Conservation (phyloP, 2,329 filamentous ascomycete species). For the Eurotiales sp. region DNA sequence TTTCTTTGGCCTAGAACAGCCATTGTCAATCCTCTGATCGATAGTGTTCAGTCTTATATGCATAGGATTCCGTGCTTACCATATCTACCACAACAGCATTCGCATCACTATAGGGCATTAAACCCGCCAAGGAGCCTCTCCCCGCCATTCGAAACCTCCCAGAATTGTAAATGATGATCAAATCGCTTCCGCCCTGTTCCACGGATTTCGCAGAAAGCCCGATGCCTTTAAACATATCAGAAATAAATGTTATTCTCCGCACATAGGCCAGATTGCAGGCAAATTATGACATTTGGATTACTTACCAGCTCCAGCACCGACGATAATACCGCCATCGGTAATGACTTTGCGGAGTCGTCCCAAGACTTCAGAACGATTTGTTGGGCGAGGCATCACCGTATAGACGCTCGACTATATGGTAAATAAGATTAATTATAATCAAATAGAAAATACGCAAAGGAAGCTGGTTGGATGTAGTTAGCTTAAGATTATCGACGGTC, state of each 20-base stretch:
- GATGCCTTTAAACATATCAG: constrained; percentile 46
- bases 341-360: constrained; percentile 53
- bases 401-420: too few species aligned
- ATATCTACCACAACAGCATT: constrained; percentile 68
- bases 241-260: background rate
- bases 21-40: background rate
- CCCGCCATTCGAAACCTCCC: constrained; percentile 72
- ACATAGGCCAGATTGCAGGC: too few species aligned
- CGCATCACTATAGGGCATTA: constrained; percentile 69
- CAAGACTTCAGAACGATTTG: constrained; percentile 55
- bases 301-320: constrained; percentile 63
- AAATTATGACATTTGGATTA: background rate
- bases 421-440: too few species aligned
- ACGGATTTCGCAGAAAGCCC: constrained; percentile 68
- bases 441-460: too few species aligned
- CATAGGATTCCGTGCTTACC: constrained; percentile 34
- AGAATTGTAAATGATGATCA: constrained; percentile 71
- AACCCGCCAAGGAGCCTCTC: constrained; percentile 62
- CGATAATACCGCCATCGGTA: constrained; percentile 54
- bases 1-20: constrained; percentile 54
- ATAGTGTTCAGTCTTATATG: background rate
- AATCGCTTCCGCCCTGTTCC: constrained; percentile 63
- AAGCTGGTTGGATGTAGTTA: constrained; percentile 1
- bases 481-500: constrained; percentile 3
- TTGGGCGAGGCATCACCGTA: constrained; percentile 62